phyloP scores from a whole-genome alignment of 352 stramenopile species.

The Aphanomyces euteiches region DNA sequence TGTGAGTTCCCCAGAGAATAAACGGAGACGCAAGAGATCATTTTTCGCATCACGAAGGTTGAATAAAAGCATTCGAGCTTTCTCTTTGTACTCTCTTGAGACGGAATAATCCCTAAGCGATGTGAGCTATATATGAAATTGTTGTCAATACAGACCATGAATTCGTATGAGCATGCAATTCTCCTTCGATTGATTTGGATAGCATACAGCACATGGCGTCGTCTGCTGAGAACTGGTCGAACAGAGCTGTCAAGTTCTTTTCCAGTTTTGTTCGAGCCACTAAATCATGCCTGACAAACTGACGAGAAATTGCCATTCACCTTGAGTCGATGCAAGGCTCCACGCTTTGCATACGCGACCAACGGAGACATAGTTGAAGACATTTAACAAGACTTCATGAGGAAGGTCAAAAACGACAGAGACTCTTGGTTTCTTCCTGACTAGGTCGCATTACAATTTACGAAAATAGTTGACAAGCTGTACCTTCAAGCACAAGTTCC shows the following conservation, averaged over 20 bases:
- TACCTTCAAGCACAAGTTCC: slow-evolving; percentile 49
- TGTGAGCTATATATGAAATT: neutral
- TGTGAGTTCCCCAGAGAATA: slow-evolving; percentile 57
- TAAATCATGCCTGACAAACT: slow-evolving; percentile 19
- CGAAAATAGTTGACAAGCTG: neutral
- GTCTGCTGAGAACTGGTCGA: slow-evolving; percentile 47
- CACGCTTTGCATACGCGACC: slow-evolving; percentile 76
- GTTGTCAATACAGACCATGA: slow-evolving; percentile 1
- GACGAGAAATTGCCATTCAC: slow-evolving; percentile 34
- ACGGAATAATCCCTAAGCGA: slow-evolving; percentile 47
- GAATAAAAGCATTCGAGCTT: slow-evolving; percentile 75
- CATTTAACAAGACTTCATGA: slow-evolving; percentile 65
- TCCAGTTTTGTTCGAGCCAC: slow-evolving; percentile 63
- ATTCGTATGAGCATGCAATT: slow-evolving; percentile 21
- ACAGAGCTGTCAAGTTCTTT: slow-evolving; percentile 48
- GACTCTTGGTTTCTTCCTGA: slow-evolving; percentile 11
- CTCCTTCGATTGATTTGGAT: slow-evolving; percentile 9
- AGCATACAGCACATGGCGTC: slow-evolving; percentile 19
- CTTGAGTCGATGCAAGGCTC: slow-evolving; percentile 63
- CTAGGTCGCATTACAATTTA: neutral
- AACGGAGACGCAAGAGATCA: slow-evolving; percentile 52
- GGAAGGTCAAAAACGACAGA: slow-evolving; percentile 48
- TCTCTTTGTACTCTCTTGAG: slow-evolving; percentile 74
- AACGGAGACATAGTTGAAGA: slow-evolving; percentile 65
- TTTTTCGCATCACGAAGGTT: slow-evolving; percentile 79